Conservation (phyloP, 1,284 basidiomycete species). For the Peniophora sp. region DNA sequence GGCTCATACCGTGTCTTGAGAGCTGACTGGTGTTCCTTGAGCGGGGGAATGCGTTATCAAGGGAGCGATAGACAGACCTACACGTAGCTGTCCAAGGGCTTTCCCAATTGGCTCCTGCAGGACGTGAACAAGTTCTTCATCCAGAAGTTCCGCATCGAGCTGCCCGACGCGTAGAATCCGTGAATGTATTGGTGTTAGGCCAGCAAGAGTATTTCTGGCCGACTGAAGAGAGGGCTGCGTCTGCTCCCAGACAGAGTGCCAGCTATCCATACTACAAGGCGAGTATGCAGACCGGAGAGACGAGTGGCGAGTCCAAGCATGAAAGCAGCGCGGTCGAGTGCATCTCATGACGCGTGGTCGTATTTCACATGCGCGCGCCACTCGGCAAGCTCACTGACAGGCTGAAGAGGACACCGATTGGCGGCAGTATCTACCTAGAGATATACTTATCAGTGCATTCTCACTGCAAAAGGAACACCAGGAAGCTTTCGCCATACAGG, state of each 20-base stretch:
- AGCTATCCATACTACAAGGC: conserved; percentile 13
- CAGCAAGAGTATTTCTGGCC: conserved; percentile 32
- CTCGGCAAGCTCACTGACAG: too few species aligned
- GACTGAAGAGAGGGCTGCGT: conserved; percentile 46
- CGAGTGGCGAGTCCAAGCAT: too few species aligned
- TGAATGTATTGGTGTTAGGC: conserved; percentile 22
- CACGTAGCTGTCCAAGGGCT: conserved; percentile 65
- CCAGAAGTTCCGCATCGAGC: conserved; percentile 88
- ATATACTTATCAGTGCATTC: too few species aligned
- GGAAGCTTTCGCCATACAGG: too few species aligned
- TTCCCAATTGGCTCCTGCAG: conserved; percentile 79
- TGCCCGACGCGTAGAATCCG: conserved; percentile 80
- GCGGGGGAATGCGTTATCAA: not conserved
- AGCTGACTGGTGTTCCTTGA: conserved; percentile 35
- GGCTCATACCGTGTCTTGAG: conserved; percentile 67
- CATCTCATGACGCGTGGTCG: too few species aligned
- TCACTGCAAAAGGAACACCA: too few species aligned
- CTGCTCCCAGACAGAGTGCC: conserved; percentile 58
- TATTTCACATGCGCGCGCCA: too few species aligned
- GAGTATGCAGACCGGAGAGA: too few species aligned
- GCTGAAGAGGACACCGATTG: too few species aligned
- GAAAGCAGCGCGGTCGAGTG: too few species aligned
- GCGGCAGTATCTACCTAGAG: too few species aligned
- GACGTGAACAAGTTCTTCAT: conserved; percentile 81
- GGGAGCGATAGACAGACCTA: conserved; percentile 27